Evolutionary conservation across 495 filamentous ascomycete species (phyloP).

Genomic region (Penicillium egyptiacum): DNA sequence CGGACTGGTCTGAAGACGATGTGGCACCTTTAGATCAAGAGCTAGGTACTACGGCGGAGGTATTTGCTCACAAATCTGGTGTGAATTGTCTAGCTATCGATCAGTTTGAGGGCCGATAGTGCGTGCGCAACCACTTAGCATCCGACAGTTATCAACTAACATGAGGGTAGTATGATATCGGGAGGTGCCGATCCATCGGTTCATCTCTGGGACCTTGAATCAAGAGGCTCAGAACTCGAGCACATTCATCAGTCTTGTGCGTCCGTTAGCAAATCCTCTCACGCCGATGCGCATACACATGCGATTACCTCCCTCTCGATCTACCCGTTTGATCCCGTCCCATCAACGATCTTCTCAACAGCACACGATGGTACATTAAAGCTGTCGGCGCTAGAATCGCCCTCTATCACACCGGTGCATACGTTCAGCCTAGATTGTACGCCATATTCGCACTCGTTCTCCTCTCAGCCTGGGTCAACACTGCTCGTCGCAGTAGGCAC

Average conservation of each 20-base stretch:
- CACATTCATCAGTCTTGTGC: constrained; percentile 53
- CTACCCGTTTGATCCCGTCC: constrained; percentile 78
- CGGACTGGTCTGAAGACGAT: constrained; percentile 15
- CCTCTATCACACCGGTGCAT: constrained; percentile 47
- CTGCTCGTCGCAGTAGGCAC: constrained; percentile 82
- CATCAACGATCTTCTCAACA: constrained; percentile 71
- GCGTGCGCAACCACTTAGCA: constrained; percentile 27
- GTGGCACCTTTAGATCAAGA: constrained; percentile 19
- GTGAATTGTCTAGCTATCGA: constrained; percentile 76
- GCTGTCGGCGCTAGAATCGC: constrained; percentile 66
- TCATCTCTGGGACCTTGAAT: constrained; percentile 80
- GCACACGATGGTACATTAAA: constrained; percentile 85
- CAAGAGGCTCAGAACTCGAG: constrained; percentile 35
- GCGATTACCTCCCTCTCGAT: constrained; percentile 83
- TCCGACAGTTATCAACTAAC: constrained; percentile 5
- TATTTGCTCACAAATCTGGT: constrained; percentile 70
- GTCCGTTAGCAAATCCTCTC: constrained; percentile 43
- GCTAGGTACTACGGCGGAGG: constrained; percentile 25
- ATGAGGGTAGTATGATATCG: constrained; percentile 65
- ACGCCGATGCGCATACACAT: constrained; percentile 61
- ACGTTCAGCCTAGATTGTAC: constrained; percentile 71
- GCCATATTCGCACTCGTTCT: constrained; percentile 73
- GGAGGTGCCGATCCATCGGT: constrained; percentile 79
- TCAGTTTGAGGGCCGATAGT: constrained; percentile 75
- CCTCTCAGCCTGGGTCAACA: constrained; percentile 64